Base-by-base conservation (phyloP, 208 protist species). In the Trypanosoma cruzi region DNA sequence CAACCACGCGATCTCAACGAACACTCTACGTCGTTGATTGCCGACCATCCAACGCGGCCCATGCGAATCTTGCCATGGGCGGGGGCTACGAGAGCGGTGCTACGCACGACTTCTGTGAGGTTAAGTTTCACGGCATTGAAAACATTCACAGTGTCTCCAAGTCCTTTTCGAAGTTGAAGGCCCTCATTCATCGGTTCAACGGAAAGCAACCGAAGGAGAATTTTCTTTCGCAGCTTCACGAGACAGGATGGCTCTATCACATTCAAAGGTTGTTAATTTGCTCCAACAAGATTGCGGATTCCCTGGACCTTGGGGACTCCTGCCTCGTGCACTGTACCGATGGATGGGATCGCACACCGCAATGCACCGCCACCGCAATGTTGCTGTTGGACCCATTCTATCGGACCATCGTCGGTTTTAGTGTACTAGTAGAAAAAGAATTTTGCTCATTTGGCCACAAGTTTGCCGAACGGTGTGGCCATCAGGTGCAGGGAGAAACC, bases 361-460 rank as follows among this genome's bases (percentile, higher is more conserved):
- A 99, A 77, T 85, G 92, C 65, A 79, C 62, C 4, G 72, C 81
- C 13, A 71, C 96, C 7, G 82, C 96, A 22, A 88, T 93, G 82
- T 59, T 99, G 1, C 64, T 98, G 26, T 57, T 99, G 0, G 98
- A 99, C 62, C 96, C 97, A 2, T 98, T 95, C 79, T 99, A 98
- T 76, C 86, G 98, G 57, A 99, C 97, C 42, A 73, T 95, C 16
- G 64, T 89, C 16, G 98, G 98, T 8, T 99, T 99, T 77, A 85
- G 83, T 64, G 73, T 90, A 6, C 74, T 99, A 18, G 82, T 99
- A 16, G 96, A 99, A 74, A 98, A 98, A 69, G 97, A 99, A 62
- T 99, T 98, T 81, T 81, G 90, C 34, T 77, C 80, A 1, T 96
- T 97, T 75, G 98, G 98, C 0, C 98, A 99, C 85, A 98, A 99